Percentiles rank a stretch among this genome's conserved stretches.
These are phyloP conservation scores for Coprinopsis cinerea DNA, from an alignment of 768 basidiomycete species.

Conservation along the genomic window DNA sequence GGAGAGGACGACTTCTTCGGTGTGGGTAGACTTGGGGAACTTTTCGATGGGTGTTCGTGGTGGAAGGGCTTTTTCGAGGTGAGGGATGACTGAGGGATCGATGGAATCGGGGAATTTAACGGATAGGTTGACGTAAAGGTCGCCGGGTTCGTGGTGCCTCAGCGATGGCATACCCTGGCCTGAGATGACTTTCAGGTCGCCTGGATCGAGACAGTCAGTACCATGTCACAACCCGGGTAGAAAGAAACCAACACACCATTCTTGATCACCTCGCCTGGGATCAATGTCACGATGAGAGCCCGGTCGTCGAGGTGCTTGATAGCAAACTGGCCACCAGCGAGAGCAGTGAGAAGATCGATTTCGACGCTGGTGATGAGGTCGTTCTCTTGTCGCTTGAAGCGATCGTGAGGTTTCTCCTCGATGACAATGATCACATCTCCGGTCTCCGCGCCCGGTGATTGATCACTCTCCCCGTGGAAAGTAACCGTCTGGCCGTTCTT, in stretches of 20 bases:
- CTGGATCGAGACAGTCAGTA: slow-evolving; percentile 37
- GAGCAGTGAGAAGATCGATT: slow-evolving; percentile 87
- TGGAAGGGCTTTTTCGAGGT: slow-evolving; percentile 83
- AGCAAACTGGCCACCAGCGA: slow-evolving; percentile 85
- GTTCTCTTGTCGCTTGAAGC: slow-evolving; percentile 84
- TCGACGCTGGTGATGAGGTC: slow-evolving; percentile 85
- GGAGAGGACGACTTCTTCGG: slow-evolving; percentile 84
- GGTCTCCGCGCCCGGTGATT: slow-evolving; percentile 80
- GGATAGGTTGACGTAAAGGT: slow-evolving; percentile 80
- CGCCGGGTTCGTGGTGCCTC: slow-evolving; percentile 94
- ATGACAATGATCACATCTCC: slow-evolving; percentile 94
- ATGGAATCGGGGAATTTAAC: slow-evolving; percentile 89
- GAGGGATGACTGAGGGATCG: slow-evolving; percentile 55
- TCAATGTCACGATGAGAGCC: slow-evolving; percentile 73
- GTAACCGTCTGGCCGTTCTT: slow-evolving; percentile 86
- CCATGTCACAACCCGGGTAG: slow-evolving; percentile 2
- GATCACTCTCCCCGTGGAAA: slow-evolving; percentile 89
- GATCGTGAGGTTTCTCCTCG: slow-evolving; percentile 87
- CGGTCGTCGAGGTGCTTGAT: slow-evolving; percentile 95
- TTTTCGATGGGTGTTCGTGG: slow-evolving; percentile 63
- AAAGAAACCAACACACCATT: slow-evolving; percentile 50
- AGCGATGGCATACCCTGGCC: slow-evolving; percentile 99
- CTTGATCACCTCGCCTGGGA: slow-evolving; percentile 89
- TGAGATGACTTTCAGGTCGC: slow-evolving; percentile 82
- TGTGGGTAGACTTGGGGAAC: slow-evolving; percentile 55